Conservation (phyloP, 257 asterid species). For the Solanum appendiculatum region DNA sequence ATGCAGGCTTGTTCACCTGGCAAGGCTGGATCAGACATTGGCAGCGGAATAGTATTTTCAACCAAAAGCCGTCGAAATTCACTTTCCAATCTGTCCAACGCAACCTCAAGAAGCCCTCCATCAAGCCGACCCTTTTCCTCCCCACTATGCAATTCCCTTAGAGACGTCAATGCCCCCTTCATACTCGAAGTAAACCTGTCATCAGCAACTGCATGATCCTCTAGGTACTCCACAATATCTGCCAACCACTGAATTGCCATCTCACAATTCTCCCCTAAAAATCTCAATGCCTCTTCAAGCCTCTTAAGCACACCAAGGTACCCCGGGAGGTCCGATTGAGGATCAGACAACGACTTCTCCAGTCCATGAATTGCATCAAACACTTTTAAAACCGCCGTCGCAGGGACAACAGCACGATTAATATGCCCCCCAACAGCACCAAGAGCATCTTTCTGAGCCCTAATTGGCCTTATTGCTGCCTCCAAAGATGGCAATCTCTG, state of each 20-base stretch:
- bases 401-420: conserved; percentile 88
- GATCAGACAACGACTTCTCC: conserved; percentile 69
- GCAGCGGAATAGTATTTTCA: conserved; percentile 55
- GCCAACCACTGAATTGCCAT: conserved; percentile 90
- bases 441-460: conserved; percentile 59
- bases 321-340: conserved; percentile 59
- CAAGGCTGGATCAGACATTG: conserved; percentile 53
- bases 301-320: conserved; percentile 74
- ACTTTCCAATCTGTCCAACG: conserved; percentile 56
- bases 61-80: conserved; percentile 57
- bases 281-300: conserved; percentile 69
- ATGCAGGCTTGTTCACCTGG: conserved; percentile 55
- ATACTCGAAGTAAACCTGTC: conserved; percentile 48
- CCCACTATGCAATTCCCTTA: conserved; percentile 45
- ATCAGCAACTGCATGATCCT: conserved; percentile 78
- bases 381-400: conserved; percentile 89
- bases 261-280: conserved; percentile 73
- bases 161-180: conserved; percentile 45
- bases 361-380: conserved; percentile 91
- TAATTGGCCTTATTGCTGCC: conserved; percentile 65
- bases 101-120: conserved; percentile 68
- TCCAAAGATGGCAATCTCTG: conserved; percentile 64
- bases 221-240: conserved; percentile 79
- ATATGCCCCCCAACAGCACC: conserved; percentile 75
- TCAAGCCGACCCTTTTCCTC: conserved; percentile 71